Conservation (phyloP, 768 basidiomycete genomes). For the Hebeloma cylindrosporum region DNA sequence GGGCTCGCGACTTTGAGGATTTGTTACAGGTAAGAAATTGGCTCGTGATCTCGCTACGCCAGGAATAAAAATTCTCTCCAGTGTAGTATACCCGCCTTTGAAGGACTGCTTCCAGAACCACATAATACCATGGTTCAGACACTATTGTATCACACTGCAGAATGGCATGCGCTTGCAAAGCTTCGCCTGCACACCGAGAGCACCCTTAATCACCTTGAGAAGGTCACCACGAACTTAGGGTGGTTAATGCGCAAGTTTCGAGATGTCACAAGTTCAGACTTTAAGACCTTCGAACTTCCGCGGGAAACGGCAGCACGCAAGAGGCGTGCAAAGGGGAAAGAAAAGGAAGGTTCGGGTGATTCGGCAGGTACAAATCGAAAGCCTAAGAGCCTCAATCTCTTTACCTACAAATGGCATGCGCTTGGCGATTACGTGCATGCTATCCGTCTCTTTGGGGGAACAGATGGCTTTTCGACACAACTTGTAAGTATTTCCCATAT, state of each 20-base stretch:
- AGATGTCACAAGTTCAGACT: slow-evolving; percentile 21
- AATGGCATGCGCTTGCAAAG: slow-evolving; percentile 35
- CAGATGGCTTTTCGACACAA: slow-evolving; percentile 41
- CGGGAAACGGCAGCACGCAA: slow-evolving; percentile 32
- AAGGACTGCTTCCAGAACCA: too few species aligned
- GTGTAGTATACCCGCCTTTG: too few species aligned
- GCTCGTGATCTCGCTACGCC: too few species aligned
- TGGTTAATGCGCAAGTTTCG: slow-evolving; percentile 28
- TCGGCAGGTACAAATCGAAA: slow-evolving; percentile 6
- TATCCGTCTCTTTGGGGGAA: slow-evolving; percentile 31
- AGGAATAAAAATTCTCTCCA: too few species aligned
- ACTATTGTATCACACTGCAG: slow-evolving; percentile 25
- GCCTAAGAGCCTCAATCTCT: slow-evolving; percentile 27
- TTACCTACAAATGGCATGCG: slow-evolving; percentile 38
- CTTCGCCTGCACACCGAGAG: slow-evolving; percentile 28
- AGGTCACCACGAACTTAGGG: slow-evolving; percentile 27
- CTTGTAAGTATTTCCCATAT: slow-evolving; percentile 25
- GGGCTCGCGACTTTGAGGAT: slow-evolving; percentile 38
- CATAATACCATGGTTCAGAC: too few species aligned
- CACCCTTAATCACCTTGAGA: slow-evolving; percentile 24
- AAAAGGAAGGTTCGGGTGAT: background rate
- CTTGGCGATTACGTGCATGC: slow-evolving; percentile 32
- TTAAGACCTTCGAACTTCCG: slow-evolving; percentile 35
- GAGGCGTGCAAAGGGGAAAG: slow-evolving; percentile 8
- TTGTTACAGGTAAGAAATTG: slow-evolving; percentile 33